Evolutionary conservation across 352 stramenopile species (phyloP), one percentile per base, ranked within the genome.

Genomic region (Phytophthora agathidicida): DNA sequence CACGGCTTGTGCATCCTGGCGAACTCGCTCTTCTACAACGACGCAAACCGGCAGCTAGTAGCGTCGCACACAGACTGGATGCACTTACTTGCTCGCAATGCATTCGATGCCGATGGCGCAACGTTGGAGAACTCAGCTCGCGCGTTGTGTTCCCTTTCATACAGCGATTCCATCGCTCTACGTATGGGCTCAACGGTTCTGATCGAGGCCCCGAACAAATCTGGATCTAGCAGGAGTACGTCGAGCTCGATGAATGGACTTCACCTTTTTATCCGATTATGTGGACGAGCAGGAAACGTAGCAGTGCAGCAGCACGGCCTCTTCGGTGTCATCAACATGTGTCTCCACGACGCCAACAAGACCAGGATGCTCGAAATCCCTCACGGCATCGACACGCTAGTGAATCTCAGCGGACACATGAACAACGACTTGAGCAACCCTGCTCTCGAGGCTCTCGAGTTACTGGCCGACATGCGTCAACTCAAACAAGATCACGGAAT

Each of bases 11-110:
- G 78, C 31, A 73, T 91, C 33, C 33, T 96, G 1, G 90, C 87
- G 6, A 97, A 97, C 64, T 59, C 68, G 7, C 67, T 97, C 3
- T 97, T 96, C 48, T 97, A 95, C 70, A 93, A 97, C 53, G 86
- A 96, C n/a, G 78, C 79, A 20, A 97, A 96, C 44, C 88, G 90
- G 1, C 66, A 77, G 22, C 65, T 93, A 24, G 55, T 96, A 7
- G 78, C 81, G 2, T 65, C 66, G 1, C 60, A 89, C 23, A 35
- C 57, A 2, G 33, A 64, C 9, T 94, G 85, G 70, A 80, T 96
- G 59, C 46, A 62, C 26, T 45, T 89, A 9, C 60, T 97, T 5
- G 58, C 85, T 41, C 72, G 71, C 44, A 79, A 77, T 32, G 87
- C 77, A 30, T 45, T 73, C 11, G 37, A 76, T 8, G 54, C 45